Base-by-base conservation (phyloP, 805 yeast species). In the Wickerhamomyces chaumierensis region DNA sequence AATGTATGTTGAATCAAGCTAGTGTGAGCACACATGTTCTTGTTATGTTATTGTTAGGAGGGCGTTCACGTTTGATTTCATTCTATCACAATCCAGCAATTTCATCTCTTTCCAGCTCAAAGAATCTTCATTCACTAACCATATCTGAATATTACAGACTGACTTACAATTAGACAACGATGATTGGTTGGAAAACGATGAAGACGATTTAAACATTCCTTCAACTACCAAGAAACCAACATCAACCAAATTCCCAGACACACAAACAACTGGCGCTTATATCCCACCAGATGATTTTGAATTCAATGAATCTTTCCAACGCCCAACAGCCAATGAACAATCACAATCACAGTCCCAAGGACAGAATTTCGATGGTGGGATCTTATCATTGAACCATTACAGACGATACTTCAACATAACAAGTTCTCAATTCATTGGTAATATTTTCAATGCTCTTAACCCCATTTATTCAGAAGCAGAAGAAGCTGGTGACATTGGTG, bases 351-450 rank as follows among this genome's bases (percentile, higher is more conserved):
- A 29, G 12, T 35, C 37, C 4, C 33, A 8, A 2, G 23, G 18
- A 36, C 13, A 42, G 18, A 41, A 43, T 31, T 53, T 49, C 33
- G 58, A 57, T 46, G 75, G 65, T 42, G 74, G 76, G 13, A 47
- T 71, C 44, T 69, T 78, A 48, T 69, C 78, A 17, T 56, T 78
- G 31, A 69, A 68, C 39, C 77, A 75, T 54, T 80, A 81, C 53
- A 61, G 80, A 45, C 66, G 70, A 44, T 83, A 64, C 55, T 85
- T 82, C 57, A 82, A 84, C 53, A 64, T 85, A 36, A 79, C 74
- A 46, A 77, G 87, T 4, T 60, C 56, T 11, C 78, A 78, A 11
- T 87, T 85, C 43, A 53, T 72, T 35, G 48, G 44, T 15, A 73
- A 82, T 41, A 66, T 81, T 40, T 52, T 64, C 18, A 53, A 65